A percentile compares a stretch with the other conserved stretches of the same genome.
Evolutionary conservation across 164 flowering plant genomes (phyloP).

Genomic region (Echeveria elegans): DNA sequence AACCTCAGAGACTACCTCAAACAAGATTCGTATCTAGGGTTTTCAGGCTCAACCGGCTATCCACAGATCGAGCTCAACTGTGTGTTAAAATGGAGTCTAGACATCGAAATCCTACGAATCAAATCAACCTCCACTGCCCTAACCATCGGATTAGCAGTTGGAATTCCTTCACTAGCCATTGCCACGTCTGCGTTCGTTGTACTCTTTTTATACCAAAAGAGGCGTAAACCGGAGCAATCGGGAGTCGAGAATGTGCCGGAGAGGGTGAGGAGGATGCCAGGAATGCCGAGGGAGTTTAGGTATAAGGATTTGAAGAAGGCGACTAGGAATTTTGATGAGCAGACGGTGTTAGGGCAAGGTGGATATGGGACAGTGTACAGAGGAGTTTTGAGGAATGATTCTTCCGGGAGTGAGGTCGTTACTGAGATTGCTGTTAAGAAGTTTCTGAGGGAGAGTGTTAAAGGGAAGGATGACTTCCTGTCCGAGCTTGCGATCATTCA

Average conservation of each 20-base stretch:
- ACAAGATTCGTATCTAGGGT: slow-evolving; percentile 21
- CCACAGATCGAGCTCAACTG: slow-evolving; percentile 36
- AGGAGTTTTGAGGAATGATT: slow-evolving; percentile 29
- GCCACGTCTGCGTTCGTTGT: slow-evolving; percentile 1
- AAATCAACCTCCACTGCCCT: slow-evolving; percentile 11
- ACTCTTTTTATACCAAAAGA: slow-evolving; percentile 11
- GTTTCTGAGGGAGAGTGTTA: slow-evolving; percentile 48
- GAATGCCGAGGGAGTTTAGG: slow-evolving; percentile 49
- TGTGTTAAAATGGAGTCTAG: slow-evolving; percentile 44
- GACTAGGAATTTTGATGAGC: slow-evolving; percentile 50
- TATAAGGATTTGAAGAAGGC: slow-evolving; percentile 54
- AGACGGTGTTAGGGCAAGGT: slow-evolving; percentile 53
- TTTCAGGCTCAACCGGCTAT: slow-evolving; percentile 49
- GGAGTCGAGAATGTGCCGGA: slow-evolving; percentile 16
- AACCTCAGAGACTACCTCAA: slow-evolving; percentile 14
- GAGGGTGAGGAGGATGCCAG: slow-evolving; percentile 41
- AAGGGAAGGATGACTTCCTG: slow-evolving; percentile 59
- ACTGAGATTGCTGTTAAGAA: slow-evolving; percentile 56
- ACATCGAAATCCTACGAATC: slow-evolving; percentile 23
- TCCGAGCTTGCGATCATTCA: slow-evolving; percentile 71
- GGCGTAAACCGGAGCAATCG: slow-evolving; percentile 1
- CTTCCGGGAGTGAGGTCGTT: not conserved
- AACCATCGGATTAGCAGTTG: slow-evolving; percentile 20
- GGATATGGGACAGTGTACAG: slow-evolving; percentile 68
- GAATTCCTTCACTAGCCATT: slow-evolving; percentile 5